phyloP scores from a whole-genome alignment of 2,329 filamentous ascomycete genomes.

The Pseudogymnoascus sp. region DNA sequence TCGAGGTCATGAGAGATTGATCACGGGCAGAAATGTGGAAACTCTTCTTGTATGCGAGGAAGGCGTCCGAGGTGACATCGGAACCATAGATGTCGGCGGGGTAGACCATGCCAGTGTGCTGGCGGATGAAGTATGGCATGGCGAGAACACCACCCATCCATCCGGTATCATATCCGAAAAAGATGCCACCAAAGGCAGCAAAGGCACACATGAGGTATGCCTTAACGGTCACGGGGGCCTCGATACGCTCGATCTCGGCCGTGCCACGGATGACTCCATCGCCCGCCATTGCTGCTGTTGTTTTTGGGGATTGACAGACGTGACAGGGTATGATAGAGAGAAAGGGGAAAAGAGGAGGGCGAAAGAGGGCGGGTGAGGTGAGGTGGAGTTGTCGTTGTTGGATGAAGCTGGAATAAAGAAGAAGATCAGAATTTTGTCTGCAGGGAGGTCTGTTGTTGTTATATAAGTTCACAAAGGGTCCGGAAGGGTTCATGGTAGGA shows the following conservation, averaged over 20 bases:
- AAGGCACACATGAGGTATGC: conserved; percentile 62
- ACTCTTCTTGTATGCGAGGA: conserved; percentile 12
- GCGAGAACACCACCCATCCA: conserved; percentile 58
- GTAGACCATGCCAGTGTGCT: conserved; percentile 19
- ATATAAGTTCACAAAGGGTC: neutral
- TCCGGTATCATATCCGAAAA: conserved; percentile 61
- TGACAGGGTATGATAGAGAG: neutral
- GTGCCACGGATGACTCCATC: conserved; percentile 16
- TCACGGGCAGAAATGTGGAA: conserved; percentile 35
- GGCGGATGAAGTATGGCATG: conserved; percentile 36
- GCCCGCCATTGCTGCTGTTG: conserved; percentile 6
- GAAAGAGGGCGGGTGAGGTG: neutral
- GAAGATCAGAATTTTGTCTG: neutral
- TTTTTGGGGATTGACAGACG: neutral
- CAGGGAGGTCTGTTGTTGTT: conserved; percentile 1
- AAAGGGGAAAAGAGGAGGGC: neutral
- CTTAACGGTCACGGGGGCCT: conserved; percentile 60
- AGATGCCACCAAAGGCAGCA: conserved; percentile 53
- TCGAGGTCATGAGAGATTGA: conserved; percentile 62
- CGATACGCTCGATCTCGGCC: conserved; percentile 48
- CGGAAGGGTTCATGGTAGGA: neutral
- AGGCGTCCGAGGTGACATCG: conserved; percentile 10
- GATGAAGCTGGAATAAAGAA: neutral
- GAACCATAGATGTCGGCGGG: conserved; percentile 20
- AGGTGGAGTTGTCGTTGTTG: neutral